Evolutionary conservation across 179 eudicot species (phyloP), one percentile per base, ranked within the genome.

Genomic region (Silene vulgaris): DNA sequence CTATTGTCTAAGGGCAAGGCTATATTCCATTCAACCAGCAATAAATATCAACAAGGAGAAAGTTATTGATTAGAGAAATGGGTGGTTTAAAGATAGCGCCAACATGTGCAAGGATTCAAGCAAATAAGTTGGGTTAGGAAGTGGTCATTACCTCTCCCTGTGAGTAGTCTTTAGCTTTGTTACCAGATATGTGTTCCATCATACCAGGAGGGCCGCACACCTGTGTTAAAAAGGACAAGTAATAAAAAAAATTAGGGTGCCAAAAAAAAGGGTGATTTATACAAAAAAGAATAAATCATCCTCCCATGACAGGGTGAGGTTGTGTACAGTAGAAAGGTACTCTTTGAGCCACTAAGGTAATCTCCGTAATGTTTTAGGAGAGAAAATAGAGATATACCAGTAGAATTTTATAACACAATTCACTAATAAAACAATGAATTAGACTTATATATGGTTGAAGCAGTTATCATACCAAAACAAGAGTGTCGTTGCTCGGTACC

Each of bases 161-260:
- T 52, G 90, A 79, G 17, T 78, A 50, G 77, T 87, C 88, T 75
- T 82, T 85, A 57, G 84, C 87, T 84, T 87, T 88, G 79, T 76
- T 86, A 73, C 91, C 91, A n/a, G 88, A 87, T 74, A 88, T 73
- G 78, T 87, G 88, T 13, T 84, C 40, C 90, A 88, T 85, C 90
- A 88, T 85, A 72, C 90, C 91, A 63, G 88, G 88, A 50, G 91
- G 91, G 21, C 90, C 97, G 50, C 97, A 91, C 21, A 91, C 92
- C 97, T 91, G 73, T 48, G 65, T 52, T 19, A 17, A 52, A 12
- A 35, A 65, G 43, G 12, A 35, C n/a, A 0, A 0, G 4, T 50
- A 30, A 4, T 16, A n/a, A 0, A 40, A 70, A 7, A 19, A 0
- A 1, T 3, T 16, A 5, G 2, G 26, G n/a, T 43, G n/a, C 35